A percentile compares a stretch with the other conserved stretches of the same genome.
These are phyloP conservation scores for Tricholoma sp. DNA, from an alignment of 768 basidiomycete genomes.

Conservation along the genomic window DNA sequence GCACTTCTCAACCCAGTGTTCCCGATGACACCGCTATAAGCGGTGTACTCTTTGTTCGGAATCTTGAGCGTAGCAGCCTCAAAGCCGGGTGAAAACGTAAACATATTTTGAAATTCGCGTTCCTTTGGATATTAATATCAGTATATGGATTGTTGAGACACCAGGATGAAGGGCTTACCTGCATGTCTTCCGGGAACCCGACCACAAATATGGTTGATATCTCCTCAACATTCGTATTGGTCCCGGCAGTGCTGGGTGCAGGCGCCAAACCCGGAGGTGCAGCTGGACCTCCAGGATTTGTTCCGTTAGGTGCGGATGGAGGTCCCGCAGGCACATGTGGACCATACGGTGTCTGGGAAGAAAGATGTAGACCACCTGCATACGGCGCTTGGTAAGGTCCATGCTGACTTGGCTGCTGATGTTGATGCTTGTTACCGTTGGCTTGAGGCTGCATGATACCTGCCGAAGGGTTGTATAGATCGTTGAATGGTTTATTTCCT, in stretches of 20 bases:
- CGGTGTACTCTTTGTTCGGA: slow-evolving; percentile 85
- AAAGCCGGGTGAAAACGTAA: slow-evolving; percentile 92
- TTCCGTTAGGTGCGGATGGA: slow-evolving; percentile 16
- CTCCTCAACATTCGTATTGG: slow-evolving; percentile 58
- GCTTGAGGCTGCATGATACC: neutral
- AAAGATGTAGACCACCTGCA: slow-evolving; percentile 40
- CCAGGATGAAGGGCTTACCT: slow-evolving; percentile 46
- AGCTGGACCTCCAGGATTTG: slow-evolving; percentile 15
- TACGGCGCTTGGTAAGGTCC: slow-evolving; percentile 23
- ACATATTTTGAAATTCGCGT: slow-evolving; percentile 99
- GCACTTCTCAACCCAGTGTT: slow-evolving; percentile 11
- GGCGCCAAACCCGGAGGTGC: slow-evolving; percentile 23
- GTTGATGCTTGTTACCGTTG: slow-evolving; percentile 21
- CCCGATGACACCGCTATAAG: slow-evolving; percentile 47
- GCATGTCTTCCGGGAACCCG: slow-evolving; percentile 99
- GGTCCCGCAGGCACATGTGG: slow-evolving; percentile 49
- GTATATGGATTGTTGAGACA: slow-evolving; percentile 2
- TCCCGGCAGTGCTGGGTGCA: slow-evolving; percentile 21
- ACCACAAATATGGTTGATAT: slow-evolving; percentile 98
- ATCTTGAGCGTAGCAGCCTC: slow-evolving; percentile 98
- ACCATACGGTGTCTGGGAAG: slow-evolving; percentile 74
- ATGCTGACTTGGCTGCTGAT: slow-evolving; percentile 26
- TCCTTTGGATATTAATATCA: slow-evolving; percentile 50
- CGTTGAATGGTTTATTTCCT: slow-evolving; percentile 24
- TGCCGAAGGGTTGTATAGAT: slow-evolving; percentile 22